Percentiles rank a stretch among this genome's conserved stretches.
phyloP scores from a whole-genome alignment of 140 eudicot species.

The Ambrosia hybrid region DNA sequence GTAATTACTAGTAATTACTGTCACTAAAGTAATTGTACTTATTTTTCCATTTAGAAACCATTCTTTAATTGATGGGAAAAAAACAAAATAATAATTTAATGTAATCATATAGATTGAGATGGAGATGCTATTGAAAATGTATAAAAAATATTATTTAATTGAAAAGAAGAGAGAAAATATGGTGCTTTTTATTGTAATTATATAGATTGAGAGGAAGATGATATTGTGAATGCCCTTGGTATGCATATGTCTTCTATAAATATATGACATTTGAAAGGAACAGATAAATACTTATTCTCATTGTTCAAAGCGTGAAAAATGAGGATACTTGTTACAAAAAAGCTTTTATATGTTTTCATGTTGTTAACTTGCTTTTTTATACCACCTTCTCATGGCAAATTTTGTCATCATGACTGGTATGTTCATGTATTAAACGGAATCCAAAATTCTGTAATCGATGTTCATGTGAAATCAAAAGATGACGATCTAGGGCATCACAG shows the following conservation, averaged over 20 bases:
- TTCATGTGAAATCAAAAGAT: not conserved
- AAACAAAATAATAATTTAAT: too few relatives aligned
- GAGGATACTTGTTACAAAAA: not conserved
- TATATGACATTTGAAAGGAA: not conserved
- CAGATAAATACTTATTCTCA: not conserved
- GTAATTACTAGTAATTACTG: too few relatives aligned
- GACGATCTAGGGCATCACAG: slow-evolving; percentile 16
- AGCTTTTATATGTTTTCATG: not conserved
- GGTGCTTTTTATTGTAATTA: too few relatives aligned
- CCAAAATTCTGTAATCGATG: not conserved
- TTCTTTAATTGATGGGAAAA: too few relatives aligned
- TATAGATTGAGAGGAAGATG: too few relatives aligned
- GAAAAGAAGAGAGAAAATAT: too few relatives aligned
- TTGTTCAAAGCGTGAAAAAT: not conserved
- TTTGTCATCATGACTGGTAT: not conserved
- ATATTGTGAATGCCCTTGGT: not conserved
- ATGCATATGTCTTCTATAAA: not conserved
- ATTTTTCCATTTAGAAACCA: too few relatives aligned
- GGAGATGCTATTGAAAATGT: too few relatives aligned
- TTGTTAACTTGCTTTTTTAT: not conserved
- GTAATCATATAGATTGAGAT: too few relatives aligned
- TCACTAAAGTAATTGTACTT: too few relatives aligned
- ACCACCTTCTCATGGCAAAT: slow-evolving; percentile 8
- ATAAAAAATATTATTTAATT: too few relatives aligned
- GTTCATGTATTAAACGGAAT: slow-evolving; percentile 16